Evolutionary conservation across 805 yeast genomes (phyloP).

Genomic region (Suhomyces emberorum): DNA sequence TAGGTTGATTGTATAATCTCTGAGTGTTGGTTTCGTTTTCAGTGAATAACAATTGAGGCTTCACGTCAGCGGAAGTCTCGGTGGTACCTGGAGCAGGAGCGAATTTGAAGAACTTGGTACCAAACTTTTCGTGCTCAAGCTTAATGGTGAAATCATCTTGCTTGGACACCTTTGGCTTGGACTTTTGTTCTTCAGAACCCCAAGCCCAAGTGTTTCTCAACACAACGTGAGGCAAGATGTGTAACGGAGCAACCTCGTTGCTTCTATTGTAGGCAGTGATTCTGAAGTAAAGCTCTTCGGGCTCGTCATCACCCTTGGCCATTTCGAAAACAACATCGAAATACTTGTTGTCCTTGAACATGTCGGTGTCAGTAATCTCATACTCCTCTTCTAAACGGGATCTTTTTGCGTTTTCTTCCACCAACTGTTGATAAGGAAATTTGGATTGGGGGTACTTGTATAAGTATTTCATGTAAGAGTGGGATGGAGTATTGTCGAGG

Average conservation of each 20-base stretch:
- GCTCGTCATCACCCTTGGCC: slow-evolving; percentile 81
- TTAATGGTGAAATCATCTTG: slow-evolving; percentile 48
- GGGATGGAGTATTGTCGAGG: slow-evolving; percentile 89
- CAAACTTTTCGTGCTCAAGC: slow-evolving; percentile 66
- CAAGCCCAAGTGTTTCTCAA: slow-evolving; percentile 94
- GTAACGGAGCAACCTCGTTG: slow-evolving; percentile 81
- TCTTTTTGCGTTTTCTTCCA: slow-evolving; percentile 63
- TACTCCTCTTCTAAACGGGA: slow-evolving; percentile 68
- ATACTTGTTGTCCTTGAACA: slow-evolving; percentile 69
- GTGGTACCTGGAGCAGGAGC: slow-evolving; percentile 76
- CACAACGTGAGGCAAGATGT: slow-evolving; percentile 77
- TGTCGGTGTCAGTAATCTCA: slow-evolving; percentile 79
- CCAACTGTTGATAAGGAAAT: slow-evolving; percentile 77
- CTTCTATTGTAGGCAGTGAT: slow-evolving; percentile 87
- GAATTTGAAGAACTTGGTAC: slow-evolving; percentile 58
- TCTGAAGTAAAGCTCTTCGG: slow-evolving; percentile 77
- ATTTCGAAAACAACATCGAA: slow-evolving; percentile 87
- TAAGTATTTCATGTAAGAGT: slow-evolving; percentile 84
- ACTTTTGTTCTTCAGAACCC: slow-evolving; percentile 56
- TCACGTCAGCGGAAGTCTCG: slow-evolving; percentile 61
- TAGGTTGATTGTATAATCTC: slow-evolving; percentile 62
- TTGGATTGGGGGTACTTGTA: slow-evolving; percentile 89
- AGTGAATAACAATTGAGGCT: slow-evolving; percentile 76
- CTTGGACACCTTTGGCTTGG: slow-evolving; percentile 48
- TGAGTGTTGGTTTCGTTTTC: slow-evolving; percentile 82